Evolutionary conservation across 75 land plant species (phyloP), one percentile per base, ranked within the genome.

Genomic region (Chamaecyparis obtusa): DNA sequence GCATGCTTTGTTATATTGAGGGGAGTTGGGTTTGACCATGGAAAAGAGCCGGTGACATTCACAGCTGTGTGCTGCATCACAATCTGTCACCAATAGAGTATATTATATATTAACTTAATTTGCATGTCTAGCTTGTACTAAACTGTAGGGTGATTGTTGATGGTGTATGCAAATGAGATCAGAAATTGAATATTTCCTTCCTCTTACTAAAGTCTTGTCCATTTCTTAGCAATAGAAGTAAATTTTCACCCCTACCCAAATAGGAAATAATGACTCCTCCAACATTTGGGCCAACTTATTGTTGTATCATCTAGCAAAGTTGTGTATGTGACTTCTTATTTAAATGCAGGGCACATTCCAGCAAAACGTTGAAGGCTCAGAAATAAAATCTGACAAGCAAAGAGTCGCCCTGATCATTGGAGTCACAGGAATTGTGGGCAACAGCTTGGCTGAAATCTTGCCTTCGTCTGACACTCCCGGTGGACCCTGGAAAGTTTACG

Each of bases 401-500:
- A 43, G 83, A 80, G 93, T 94, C 35, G 95, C 72, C n/a, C 88
- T 94, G 13, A 76, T 94, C 1, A 80, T 94, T 33, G 95, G 95
- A 36, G 92, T 91, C 37, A 93, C 99, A 16, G 97, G 97, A 84
- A 92, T 97, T 69, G 95, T 94, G 19, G 97, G 97, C 41, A 91
- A 90, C 83, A 90, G 95, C 86, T 89, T 95, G 44, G 94, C 92
- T 27, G 94, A 94, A 74, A 91, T 94, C 80, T 93, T 97, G 56
- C 94, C 92, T 19, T 76, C 85, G 41, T 35, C 91, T 35, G 94
- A 94, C 86, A 92, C 93, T 32, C 95, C 97, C 46, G 95, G 94
- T 9, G 95, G 94, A 39, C 97, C 92, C 0, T 95, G 95, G 97
- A 95, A 94, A 90, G 93, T 95, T 64, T 94, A 93, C 88, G 97